These are phyloP conservation scores for Hymenotorrendiella dingleyae DNA, from an alignment of 2,329 filamentous ascomycete genomes.

Conservation along the genomic window DNA sequence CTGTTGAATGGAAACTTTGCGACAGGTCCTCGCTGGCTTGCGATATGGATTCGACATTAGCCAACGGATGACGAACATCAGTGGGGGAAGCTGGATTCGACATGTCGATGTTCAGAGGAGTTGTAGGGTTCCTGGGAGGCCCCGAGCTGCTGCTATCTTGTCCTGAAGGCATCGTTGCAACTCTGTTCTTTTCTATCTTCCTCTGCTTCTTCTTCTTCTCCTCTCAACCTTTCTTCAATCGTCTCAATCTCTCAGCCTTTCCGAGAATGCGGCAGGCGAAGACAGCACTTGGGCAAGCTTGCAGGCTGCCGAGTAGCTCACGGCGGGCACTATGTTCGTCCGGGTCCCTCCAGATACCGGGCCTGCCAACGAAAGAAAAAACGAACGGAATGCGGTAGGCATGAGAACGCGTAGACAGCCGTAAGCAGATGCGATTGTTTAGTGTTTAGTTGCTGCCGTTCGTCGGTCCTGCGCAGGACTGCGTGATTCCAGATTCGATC, in stretches of 20 bases:
- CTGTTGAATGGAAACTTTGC: slow-evolving; percentile 53
- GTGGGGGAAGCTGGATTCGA: slow-evolving; percentile 40
- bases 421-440: not conserved
- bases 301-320: too few relatives aligned
- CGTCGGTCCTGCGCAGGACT: too few relatives aligned
- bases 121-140: slow-evolving; percentile 13
- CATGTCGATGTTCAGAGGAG: slow-evolving; percentile 19
- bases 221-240: not conserved
- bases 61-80: slow-evolving; percentile 40
- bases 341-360: not conserved
- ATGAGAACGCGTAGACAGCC: slow-evolving; percentile 7
- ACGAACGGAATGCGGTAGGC: slow-evolving; percentile 5
- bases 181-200: too few relatives aligned
- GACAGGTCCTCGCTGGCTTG: slow-evolving; percentile 40
- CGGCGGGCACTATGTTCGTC: slow-evolving; percentile 1
- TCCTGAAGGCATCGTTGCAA: slow-evolving; percentile 19
- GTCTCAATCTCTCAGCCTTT: not conserved
- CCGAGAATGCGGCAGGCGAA: not conserved
- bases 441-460: too few relatives aligned
- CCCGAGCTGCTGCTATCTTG: slow-evolving; percentile 11
- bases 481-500: too few relatives aligned
- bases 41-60: slow-evolving; percentile 22
- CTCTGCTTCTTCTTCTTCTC: too few relatives aligned
- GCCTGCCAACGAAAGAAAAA: slow-evolving; percentile 4
- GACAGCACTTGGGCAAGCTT: too few relatives aligned